Conservation (phyloP, 2,329 filamentous ascomycete genomes). For the Fusarium gaditjirri region DNA sequence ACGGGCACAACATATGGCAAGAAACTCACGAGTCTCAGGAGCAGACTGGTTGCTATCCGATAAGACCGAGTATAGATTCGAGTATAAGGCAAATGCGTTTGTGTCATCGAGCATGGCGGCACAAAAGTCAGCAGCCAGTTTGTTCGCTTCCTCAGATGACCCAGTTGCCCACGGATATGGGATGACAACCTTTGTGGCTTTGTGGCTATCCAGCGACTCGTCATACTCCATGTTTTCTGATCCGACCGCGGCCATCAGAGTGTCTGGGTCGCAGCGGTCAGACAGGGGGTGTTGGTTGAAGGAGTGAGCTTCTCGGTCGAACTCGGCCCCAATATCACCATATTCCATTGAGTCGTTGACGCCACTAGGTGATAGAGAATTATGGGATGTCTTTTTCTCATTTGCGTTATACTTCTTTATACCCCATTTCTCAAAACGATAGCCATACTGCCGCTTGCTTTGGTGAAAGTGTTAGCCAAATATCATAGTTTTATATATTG, state of each 20-base stretch:
- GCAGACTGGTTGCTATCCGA: background rate
- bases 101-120: slow-evolving; percentile 41
- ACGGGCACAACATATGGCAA: slow-evolving; percentile 37
- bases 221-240: slow-evolving; percentile 18
- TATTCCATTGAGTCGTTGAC: slow-evolving; percentile 7
- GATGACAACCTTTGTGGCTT: background rate
- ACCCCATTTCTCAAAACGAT: slow-evolving; percentile 45
- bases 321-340: background rate
- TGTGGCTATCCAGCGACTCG: background rate
- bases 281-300: background rate
- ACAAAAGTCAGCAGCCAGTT: slow-evolving; percentile 43
- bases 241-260: background rate
- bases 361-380: background rate
- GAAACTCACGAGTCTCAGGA: slow-evolving; percentile 8
- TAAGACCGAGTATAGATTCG: slow-evolving; percentile 19
- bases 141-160: slow-evolving; percentile 25
- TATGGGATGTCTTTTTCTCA: slow-evolving; percentile 27
- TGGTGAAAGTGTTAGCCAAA: background rate
- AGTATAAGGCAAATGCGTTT: slow-evolving; percentile 38
- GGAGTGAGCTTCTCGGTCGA: background rate
- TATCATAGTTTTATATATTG: background rate
- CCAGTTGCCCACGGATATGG: slow-evolving; percentile 32
- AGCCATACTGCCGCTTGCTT: slow-evolving; percentile 48
- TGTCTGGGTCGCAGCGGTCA: background rate
- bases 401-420: slow-evolving; percentile 42